These are phyloP conservation scores for Polygonum maritimum DNA, from an alignment of 148 eudicot genomes.

Conservation along the genomic window DNA sequence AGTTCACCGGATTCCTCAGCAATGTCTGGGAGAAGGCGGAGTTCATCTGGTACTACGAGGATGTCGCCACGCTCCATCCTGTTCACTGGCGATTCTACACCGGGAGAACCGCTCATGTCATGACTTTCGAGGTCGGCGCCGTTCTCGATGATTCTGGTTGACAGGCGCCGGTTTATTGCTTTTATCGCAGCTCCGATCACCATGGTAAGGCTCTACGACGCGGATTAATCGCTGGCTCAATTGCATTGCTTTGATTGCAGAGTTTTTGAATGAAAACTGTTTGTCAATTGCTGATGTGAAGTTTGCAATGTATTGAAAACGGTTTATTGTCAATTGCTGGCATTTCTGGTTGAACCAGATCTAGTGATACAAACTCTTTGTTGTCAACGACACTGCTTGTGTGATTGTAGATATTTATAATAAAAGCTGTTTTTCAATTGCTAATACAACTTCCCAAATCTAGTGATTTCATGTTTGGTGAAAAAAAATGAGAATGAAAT, in stretches of 20 bases:
- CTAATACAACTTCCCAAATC: too few species aligned
- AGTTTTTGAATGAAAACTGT: too few species aligned
- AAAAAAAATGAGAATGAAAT: not conserved
- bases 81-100: slow-evolving; percentile 56
- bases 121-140: slow-evolving; percentile 65
- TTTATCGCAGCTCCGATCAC: slow-evolving; percentile 15
- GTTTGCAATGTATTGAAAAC: too few species aligned
- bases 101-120: slow-evolving; percentile 48
- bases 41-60: slow-evolving; percentile 28
- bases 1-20: slow-evolving; percentile 37
- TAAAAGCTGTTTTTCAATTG: too few species aligned
- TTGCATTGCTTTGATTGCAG: not conserved
- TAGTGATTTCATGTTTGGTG: too few species aligned
- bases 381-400: too few species aligned
- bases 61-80: slow-evolving; percentile 43
- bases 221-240: not conserved
- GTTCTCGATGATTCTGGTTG: slow-evolving; percentile 47
- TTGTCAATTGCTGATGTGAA: too few species aligned
- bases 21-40: slow-evolving; percentile 41
- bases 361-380: too few species aligned
- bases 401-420: too few species aligned
- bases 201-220: too few species aligned
- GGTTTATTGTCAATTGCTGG: too few species aligned
- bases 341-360: too few species aligned
- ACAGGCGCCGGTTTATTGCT: slow-evolving; percentile 55